These are phyloP conservation scores for Grosmannia serpens DNA, from an alignment of 2,329 filamentous ascomycete genomes.

Conservation along the genomic window DNA sequence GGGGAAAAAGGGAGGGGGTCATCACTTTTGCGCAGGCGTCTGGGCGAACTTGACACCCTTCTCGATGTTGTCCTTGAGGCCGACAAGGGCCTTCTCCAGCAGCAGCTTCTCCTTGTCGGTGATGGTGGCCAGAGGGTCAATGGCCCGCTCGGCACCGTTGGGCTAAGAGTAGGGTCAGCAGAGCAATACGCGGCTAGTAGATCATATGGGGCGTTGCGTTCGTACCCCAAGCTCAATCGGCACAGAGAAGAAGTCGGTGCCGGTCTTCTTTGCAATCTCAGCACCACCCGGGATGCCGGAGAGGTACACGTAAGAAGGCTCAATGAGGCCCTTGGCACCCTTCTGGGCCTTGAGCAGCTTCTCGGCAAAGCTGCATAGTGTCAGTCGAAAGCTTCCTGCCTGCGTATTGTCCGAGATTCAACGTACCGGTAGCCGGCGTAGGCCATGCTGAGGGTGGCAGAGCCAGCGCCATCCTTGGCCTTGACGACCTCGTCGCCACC, in stretches of 20 bases:
- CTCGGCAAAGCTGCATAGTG: conserved; percentile 67
- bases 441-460: conserved; percentile 77
- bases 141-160: conserved; percentile 75
- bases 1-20: conserved; percentile 16
- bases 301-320: conserved; percentile 94
- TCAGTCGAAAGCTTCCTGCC: not conserved
- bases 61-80: conserved; percentile 82
- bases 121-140: conserved; percentile 64
- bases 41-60: conserved; percentile 88
- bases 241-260: conserved; percentile 89
- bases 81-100: conserved; percentile 61
- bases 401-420: not conserved
- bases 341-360: conserved; percentile 79
- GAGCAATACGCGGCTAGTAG: conserved; percentile 9
- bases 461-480: conserved; percentile 75
- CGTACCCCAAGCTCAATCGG: conserved; percentile 91
- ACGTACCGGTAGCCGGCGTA: conserved; percentile 81
- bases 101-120: conserved; percentile 85
- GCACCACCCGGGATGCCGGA: conserved; percentile 81
- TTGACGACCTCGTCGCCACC: conserved; percentile 90
- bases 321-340: conserved; percentile 85
- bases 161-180: conserved; percentile 39
- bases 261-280: conserved; percentile 71
- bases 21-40: conserved; percentile 83
- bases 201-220: conserved; percentile 12